phyloP scores from a whole-genome alignment of 2,329 filamentous ascomycete species.

The Camillea tinctor region DNA sequence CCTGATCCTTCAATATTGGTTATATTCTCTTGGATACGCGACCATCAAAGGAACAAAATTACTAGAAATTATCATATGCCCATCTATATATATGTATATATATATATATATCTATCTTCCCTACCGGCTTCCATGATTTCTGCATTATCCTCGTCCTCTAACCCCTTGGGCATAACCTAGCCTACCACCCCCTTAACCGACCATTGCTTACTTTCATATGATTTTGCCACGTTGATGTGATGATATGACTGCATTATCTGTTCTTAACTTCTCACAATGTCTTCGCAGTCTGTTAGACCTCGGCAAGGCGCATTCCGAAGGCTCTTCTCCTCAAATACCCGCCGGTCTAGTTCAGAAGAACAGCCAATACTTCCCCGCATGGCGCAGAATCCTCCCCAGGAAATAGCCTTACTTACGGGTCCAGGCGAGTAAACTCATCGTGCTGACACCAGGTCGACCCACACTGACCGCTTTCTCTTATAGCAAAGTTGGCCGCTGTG shows the following conservation, averaged over 20 bases:
- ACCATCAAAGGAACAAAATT: background rate
- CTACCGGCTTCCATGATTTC: background rate
- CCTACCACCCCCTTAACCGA: background rate
- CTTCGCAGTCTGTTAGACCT: slow-evolving; percentile 10
- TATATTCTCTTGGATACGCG: background rate
- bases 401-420: slow-evolving; percentile 34
- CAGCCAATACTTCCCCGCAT: slow-evolving; percentile 10
- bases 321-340: slow-evolving; percentile 17
- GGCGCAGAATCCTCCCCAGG: slow-evolving; percentile 16
- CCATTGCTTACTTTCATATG: background rate
- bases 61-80: background rate
- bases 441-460: background rate
- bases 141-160: background rate
- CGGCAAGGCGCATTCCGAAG: slow-evolving; percentile 9
- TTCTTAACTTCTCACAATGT: slow-evolving; percentile 19
- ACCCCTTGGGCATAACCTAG: background rate
- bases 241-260: background rate
- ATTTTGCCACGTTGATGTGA: background rate
- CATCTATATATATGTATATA: too few species aligned
- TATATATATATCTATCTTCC: too few species aligned
- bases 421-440: slow-evolving; percentile 38
- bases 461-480: slow-evolving; percentile 10
- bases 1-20: background rate
- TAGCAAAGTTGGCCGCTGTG: slow-evolving; percentile 69
- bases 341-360: slow-evolving; percentile 4